A percentile compares a stretch with the other conserved stretches of the same genome.
Conservation (phyloP, 169 alveolate genomes). For the Plasmodium ovale region DNA sequence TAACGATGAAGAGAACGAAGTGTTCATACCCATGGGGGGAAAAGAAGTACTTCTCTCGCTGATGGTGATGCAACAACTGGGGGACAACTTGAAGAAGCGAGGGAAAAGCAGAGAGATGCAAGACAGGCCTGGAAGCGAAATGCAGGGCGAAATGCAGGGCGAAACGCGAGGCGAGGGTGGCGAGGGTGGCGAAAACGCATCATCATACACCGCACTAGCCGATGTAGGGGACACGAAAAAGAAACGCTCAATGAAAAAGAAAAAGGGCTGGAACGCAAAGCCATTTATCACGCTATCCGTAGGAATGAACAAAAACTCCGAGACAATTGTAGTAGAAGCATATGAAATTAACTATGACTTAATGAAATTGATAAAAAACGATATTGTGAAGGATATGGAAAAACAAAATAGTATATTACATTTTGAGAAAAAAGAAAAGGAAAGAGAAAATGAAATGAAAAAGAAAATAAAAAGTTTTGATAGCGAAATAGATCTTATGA, state of each 20-base stretch:
- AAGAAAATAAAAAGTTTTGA: slow-evolving; percentile 63
- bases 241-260: too few species aligned
- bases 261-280: slow-evolving; percentile 19
- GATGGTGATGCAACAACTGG: slow-evolving; percentile 38
- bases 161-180: not conserved
- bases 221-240: slow-evolving; percentile 15
- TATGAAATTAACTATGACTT: slow-evolving; percentile 73
- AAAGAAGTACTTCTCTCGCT: slow-evolving; percentile 63
- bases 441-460: slow-evolving; percentile 59
- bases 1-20: slow-evolving; percentile 62
- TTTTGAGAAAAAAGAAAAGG: slow-evolving; percentile 53
- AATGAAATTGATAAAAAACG: slow-evolving; percentile 41
- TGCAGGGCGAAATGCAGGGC: not conserved
- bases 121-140: not conserved
- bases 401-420: slow-evolving; percentile 71
- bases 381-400: slow-evolving; percentile 59
- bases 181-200: not conserved
- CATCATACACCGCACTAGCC: not conserved
- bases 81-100: not conserved
- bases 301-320: slow-evolving; percentile 58
- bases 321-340: slow-evolving; percentile 68
- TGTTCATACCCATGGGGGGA: slow-evolving; percentile 77
- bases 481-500: slow-evolving; percentile 69
- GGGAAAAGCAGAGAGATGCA: not conserved
- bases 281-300: slow-evolving; percentile 72